Evolutionary conservation across 768 basidiomycete species (phyloP), one percentile per base, ranked within the genome.

Genomic region (Lanmaoa pseudosensibilis): DNA sequence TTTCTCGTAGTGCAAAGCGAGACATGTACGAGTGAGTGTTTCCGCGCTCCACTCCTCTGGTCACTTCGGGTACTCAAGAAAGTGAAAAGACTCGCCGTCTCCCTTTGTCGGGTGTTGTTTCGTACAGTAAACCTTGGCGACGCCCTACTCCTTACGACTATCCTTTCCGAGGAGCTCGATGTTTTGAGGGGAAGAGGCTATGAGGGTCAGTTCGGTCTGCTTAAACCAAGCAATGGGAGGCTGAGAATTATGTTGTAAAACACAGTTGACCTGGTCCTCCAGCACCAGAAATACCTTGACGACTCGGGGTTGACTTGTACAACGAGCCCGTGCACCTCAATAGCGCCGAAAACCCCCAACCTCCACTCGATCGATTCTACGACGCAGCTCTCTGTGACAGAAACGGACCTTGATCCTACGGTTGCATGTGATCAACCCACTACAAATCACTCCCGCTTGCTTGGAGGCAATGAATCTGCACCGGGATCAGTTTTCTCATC

Each of bases 111-210:
- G 12, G 70, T 87, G 4, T 73, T 96, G 25, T 88, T 97, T 60
- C 81, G 86, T 45, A 77, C 82, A 3, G 85, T 86, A 1, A 87
- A 87, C 68, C 81, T 85, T 19, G 90, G 92, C 62, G 94, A 98
- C 66, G 85, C 90, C 0, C 74, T 97, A 11, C 72, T 97, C 12
- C 86, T 98, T 59, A 88, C 90, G 81, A 94, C 92, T 0, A 90
- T 97, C 47, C 78, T 98, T 23, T 91, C 91, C 0, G 95, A 93
- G 0, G 90, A 94, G 58, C 73, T 95, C 19, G 80, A 84, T 51
- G 83, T 90, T 8, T 73, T 96, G 57, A 85, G 85, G 63, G 76
- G 91, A 39, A 77, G 92, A 59, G 93, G 92, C 9, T 94, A 90
- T 66, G 88, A 92, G 66, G 86, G 90, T 88, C 62, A 13, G 75